Evolutionary conservation across 495 filamentous ascomycete species (phyloP).

Genomic region (Penicillium psychrofluorescens): DNA sequence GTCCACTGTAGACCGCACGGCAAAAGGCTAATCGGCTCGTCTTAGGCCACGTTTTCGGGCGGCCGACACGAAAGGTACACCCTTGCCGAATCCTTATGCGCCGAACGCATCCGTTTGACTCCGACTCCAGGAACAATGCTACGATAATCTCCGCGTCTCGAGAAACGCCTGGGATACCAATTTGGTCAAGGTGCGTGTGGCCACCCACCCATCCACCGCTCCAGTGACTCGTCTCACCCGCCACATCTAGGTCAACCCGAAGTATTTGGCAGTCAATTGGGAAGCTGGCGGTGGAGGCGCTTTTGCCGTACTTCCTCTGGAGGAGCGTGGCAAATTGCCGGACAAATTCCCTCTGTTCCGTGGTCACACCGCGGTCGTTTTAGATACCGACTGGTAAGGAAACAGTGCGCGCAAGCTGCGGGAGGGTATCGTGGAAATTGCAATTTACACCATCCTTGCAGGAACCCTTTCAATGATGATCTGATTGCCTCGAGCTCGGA

Average conservation of each 20-base stretch:
- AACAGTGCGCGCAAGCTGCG: conserved; percentile 3
- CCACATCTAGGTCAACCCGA: conserved; percentile 70
- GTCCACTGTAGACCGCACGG: conserved; percentile 19
- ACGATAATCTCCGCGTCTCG: conserved; percentile 92
- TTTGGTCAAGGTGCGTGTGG: conserved; percentile 71
- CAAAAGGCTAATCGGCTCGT: conserved; percentile 12
- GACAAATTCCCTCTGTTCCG: conserved; percentile 93
- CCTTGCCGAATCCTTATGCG: background rate
- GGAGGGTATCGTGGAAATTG: background rate
- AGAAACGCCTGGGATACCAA: conserved; percentile 99
- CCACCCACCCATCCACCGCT: conserved; percentile 21
- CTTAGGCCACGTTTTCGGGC: conserved; percentile 94
- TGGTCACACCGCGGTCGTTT: conserved; percentile 87
- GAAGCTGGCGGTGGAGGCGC: conserved; percentile 94
- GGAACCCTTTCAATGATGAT: conserved; percentile 92
- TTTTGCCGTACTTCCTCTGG: conserved; percentile 90
- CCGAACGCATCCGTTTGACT: conserved; percentile 4
- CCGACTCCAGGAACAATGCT: conserved; percentile 67
- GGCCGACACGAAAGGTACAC: conserved; percentile 78
- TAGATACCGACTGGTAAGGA: conserved; percentile 93
- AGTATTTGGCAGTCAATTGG: conserved; percentile 97
- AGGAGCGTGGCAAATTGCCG: conserved; percentile 80
- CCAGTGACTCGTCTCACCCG: conserved; percentile 9
- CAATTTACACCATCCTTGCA: conserved; percentile 34
- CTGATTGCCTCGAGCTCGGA: conserved; percentile 91